Conservation (phyloP, 2,329 filamentous ascomycete species). For the Lecanosticta acicola region DNA sequence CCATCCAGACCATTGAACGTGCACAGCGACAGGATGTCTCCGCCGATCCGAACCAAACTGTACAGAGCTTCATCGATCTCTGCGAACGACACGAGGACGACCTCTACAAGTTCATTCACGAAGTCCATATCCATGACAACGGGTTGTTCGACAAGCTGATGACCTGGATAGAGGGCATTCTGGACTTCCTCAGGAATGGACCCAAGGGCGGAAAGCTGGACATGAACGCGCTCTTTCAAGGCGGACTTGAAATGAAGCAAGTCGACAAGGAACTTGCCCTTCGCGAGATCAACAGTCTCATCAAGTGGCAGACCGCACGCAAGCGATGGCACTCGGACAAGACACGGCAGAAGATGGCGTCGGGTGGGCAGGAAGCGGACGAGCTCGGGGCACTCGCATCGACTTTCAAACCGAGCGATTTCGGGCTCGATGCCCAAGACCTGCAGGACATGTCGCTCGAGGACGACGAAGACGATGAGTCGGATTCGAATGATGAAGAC, state of each 20-base stretch:
- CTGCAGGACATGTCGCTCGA: constrained; percentile 80
- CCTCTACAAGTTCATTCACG: constrained; percentile 98
- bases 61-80: constrained; percentile 95
- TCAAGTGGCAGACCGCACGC: constrained; percentile 87
- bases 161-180: constrained; percentile 93
- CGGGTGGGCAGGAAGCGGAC: constrained; percentile 55
- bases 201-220: constrained; percentile 78
- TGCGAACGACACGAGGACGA: constrained; percentile 93
- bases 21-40: constrained; percentile 73
- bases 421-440: constrained; percentile 82
- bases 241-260: constrained; percentile 60
- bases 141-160: constrained; percentile 94
- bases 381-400: constrained; percentile 50
- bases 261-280: constrained; percentile 70
- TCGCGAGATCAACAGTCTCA: constrained; percentile 75
- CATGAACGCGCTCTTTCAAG: constrained; percentile 88
- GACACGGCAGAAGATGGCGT: constrained; percentile 97
- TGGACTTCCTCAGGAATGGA: constrained; percentile 85
- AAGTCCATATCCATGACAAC: constrained; percentile 94
- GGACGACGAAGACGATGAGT: constrained; percentile 62
- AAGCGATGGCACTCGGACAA: constrained; percentile 99
- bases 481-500: constrained; percentile 63
- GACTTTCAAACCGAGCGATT: constrained; percentile 73
- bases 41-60: constrained; percentile 94
- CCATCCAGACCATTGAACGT: constrained; percentile 70